Percentiles rank a stretch among this genome's conserved stretches.
Conservation (phyloP, 768 basidiomycete species). For the Lentinus tigrinus region DNA sequence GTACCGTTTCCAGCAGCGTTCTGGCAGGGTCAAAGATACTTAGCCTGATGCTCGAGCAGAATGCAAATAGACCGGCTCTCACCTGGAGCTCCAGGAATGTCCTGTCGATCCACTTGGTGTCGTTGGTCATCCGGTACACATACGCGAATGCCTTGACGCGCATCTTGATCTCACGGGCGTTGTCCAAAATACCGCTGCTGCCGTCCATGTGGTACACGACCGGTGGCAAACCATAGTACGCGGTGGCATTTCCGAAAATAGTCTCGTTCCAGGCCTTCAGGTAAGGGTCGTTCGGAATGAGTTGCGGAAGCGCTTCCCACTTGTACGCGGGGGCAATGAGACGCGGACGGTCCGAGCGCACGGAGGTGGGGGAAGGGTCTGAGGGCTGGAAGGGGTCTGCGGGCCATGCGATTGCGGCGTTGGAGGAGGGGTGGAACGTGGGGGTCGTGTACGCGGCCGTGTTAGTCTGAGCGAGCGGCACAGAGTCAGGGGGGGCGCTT, state of each 20-base stretch:
- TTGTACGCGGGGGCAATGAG: constrained; percentile 90
- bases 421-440: constrained; percentile 62
- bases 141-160: constrained; percentile 92
- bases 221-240: constrained; percentile 56
- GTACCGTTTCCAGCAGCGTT: constrained; percentile 76
- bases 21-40: constrained; percentile 32
- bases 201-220: constrained; percentile 76
- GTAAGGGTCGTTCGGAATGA: constrained; percentile 85
- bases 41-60: not conserved
- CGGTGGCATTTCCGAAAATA: constrained; percentile 84
- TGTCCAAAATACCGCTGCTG: constrained; percentile 87
- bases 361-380: constrained; percentile 52
- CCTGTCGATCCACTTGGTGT: constrained; percentile 88
- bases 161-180: constrained; percentile 84
- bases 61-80: constrained; percentile 26
- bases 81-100: constrained; percentile 81
- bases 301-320: constrained; percentile 75
- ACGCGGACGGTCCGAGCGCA: constrained; percentile 83
- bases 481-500: not conserved
- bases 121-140: constrained; percentile 85
- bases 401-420: constrained; percentile 67
- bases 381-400: constrained; percentile 71
- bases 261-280: constrained; percentile 87
- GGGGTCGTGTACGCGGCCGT: constrained; percentile 67
- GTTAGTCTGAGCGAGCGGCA: constrained; percentile 54